These are phyloP conservation scores for Elsinoe batatas DNA, from an alignment of 2,329 filamentous ascomycete genomes.

Conservation along the genomic window DNA sequence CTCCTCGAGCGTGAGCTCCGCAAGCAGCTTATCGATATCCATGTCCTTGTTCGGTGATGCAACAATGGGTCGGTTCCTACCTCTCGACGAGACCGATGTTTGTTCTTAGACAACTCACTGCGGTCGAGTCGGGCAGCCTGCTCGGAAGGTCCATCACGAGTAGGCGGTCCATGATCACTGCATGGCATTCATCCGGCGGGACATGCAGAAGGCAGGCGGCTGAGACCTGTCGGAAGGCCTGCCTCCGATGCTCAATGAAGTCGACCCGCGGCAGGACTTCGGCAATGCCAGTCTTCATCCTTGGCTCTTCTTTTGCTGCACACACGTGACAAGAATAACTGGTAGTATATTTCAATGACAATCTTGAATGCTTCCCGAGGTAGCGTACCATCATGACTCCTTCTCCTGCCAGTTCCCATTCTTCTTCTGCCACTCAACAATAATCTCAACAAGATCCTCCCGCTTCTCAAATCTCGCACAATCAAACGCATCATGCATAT, in stretches of 20 bases:
- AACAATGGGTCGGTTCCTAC: not conserved
- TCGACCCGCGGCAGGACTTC: too few relatives aligned
- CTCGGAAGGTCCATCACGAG: not conserved
- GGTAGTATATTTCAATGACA: too few relatives aligned
- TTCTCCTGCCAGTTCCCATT: too few relatives aligned
- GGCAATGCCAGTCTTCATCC: too few relatives aligned
- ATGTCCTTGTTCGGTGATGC: not conserved
- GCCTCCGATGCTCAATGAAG: not conserved
- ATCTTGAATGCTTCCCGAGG: too few relatives aligned
- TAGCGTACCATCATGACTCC: too few relatives aligned
- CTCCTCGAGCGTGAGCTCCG: constrained; percentile 3
- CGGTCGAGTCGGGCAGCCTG: not conserved
- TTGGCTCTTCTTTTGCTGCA: too few relatives aligned
- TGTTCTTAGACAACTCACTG: not conserved
- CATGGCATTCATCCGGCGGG: not conserved
- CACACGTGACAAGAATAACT: too few relatives aligned
- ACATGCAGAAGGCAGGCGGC: not conserved
- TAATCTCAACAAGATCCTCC: too few relatives aligned
- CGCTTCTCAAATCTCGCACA: too few relatives aligned
- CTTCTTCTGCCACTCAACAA: too few relatives aligned
- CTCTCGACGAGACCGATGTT: not conserved
- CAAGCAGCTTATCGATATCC: constrained; percentile 1
- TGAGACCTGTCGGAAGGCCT: not conserved
- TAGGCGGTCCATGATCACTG: not conserved
- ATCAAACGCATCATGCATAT: too few relatives aligned